Conservation (phyloP, 73 alveolate species). For the Blepharisma stoltei region DNA sequence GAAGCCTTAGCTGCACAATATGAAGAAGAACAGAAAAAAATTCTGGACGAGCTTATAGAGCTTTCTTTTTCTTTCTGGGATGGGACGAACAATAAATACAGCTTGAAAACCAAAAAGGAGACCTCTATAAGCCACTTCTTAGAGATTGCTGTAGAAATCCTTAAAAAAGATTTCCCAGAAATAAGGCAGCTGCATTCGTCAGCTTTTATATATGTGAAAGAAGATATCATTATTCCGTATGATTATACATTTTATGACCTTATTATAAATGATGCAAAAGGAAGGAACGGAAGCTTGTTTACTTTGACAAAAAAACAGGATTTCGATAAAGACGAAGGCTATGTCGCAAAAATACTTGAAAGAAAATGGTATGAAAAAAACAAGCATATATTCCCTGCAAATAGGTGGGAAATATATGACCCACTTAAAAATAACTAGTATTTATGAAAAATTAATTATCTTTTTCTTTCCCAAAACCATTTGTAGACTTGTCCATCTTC, state of each 20-base stretch:
- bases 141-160: not conserved
- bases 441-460: not conserved
- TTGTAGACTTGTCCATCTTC: not conserved
- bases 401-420: conserved; percentile 9
- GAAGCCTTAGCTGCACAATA: no score
- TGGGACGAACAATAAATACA: not conserved
- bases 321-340: not conserved
- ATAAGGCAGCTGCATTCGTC: not conserved
- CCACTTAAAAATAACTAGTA: not conserved
- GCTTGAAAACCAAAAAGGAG: not conserved
- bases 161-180: not conserved
- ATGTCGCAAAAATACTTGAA: not conserved
- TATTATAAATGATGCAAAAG: conserved; percentile 1
- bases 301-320: not conserved
- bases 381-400: conserved; percentile 22
- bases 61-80: not conserved
- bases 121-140: not conserved
- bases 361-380: conserved; percentile 17
- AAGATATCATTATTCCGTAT: not conserved
- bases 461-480: conserved; percentile 26
- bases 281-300: conserved; percentile 4
- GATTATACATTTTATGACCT: conserved; percentile 15
- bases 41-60: not conserved
- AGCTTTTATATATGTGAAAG: conserved; percentile 8
- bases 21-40: not conserved